Base-by-base conservation (phyloP, 1,284 basidiomycete species). In the Mycosarcoma mackinlayi region DNA sequence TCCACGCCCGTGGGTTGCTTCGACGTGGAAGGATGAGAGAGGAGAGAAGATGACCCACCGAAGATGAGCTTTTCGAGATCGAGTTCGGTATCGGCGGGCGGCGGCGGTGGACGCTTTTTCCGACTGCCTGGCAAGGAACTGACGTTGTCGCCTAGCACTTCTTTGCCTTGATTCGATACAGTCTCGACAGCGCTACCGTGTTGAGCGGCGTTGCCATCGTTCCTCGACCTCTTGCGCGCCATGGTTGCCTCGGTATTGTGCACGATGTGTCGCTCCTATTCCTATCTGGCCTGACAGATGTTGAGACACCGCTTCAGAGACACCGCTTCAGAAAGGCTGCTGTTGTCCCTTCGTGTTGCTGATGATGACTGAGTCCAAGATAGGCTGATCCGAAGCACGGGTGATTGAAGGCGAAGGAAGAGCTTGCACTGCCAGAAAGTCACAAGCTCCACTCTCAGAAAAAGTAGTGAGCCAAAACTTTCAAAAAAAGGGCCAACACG, bases 21-120 rank as follows among this genome's bases (percentile, higher is more conserved):
- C 8, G 49, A 57, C 10, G 40, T 39, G 1, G 57, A 44, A n/a
- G 68, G 58, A 3, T 46, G 41, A 6, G 68, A 71, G 19, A 65
- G 62, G 5, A 71, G 58, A 8, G 54, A 61, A 13, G 62, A 65
- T 6, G 54, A 56, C 23, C 63, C 63, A 10, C 68, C 62, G 44
- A 72, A 72, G 50, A 72, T 72, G 48, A 72, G 63, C 49, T 72
- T 72, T 42, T 72, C 69, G 8, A 71, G 58, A 21, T 65, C 62
- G 42, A 71, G 68, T 47, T 71, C 68, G 34, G 61, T 58, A 34
- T 54, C 50, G 16, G 62, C 62, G 2, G 68, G 68, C 19, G 62
- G 62, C 21, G 68, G 62, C 6, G 68, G 68, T 7, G 68, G 41
- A 14, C 62, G 56, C 47, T 66, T 65, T 40, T 65, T 71, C 28